phyloP scores from a whole-genome alignment of 2,329 filamentous ascomycete genomes.

The Fonsecaea erecta region DNA sequence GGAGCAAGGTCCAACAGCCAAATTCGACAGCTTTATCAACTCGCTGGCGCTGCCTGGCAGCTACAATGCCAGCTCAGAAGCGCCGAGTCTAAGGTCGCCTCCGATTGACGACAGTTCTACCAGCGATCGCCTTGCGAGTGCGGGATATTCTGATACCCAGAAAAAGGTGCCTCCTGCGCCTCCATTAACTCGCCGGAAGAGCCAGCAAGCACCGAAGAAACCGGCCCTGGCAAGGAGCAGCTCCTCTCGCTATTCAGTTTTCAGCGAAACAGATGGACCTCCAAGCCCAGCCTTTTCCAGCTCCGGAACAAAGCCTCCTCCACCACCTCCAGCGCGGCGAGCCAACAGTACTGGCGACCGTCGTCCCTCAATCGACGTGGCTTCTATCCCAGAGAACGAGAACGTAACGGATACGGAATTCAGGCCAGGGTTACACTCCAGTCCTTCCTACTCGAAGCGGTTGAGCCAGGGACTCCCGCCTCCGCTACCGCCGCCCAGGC shows the following conservation, averaged over 20 bases:
- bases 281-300: slow-evolving; percentile 41
- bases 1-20: slow-evolving; percentile 22
- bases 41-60: slow-evolving; percentile 23
- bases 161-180: slow-evolving; percentile 52
- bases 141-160: slow-evolving; percentile 8
- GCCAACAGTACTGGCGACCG: slow-evolving; percentile 46
- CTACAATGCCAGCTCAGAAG: slow-evolving; percentile 17
- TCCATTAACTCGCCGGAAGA: slow-evolving; percentile 55
- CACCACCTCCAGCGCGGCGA: slow-evolving; percentile 58
- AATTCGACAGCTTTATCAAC: slow-evolving; percentile 33
- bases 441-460: slow-evolving; percentile 23
- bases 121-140: slow-evolving; percentile 9
- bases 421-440: slow-evolving; percentile 11
- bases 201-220: slow-evolving; percentile 47
- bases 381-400: slow-evolving; percentile 18
- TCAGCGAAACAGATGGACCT: slow-evolving; percentile 29
- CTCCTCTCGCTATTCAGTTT: slow-evolving; percentile 40
- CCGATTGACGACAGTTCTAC: slow-evolving; percentile 36
- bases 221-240: slow-evolving; percentile 43
- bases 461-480: slow-evolving; percentile 42
- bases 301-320: slow-evolving; percentile 42
- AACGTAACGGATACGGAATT: slow-evolving; percentile 3
- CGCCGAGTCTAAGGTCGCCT: slow-evolving; percentile 33
- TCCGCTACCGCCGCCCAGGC: slow-evolving; percentile 54
- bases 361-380: slow-evolving; percentile 30